phyloP scores from a whole-genome alignment of 2,329 filamentous ascomycete genomes.

The Fonsecaea pedrosoi region DNA sequence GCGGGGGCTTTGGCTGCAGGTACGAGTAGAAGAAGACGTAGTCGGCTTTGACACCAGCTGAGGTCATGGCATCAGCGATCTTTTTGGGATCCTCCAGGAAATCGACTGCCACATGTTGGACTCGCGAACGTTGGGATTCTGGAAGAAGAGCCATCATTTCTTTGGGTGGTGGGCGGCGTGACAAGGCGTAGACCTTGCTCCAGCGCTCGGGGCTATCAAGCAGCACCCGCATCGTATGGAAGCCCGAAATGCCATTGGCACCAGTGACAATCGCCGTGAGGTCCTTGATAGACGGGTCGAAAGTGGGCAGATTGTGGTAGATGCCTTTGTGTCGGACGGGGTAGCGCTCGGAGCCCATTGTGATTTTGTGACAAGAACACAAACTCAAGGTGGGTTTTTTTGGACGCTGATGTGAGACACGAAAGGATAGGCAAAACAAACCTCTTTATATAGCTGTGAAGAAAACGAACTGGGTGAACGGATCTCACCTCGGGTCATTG shows the following conservation, averaged over 20 bases:
- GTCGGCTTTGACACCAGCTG: slow-evolving; percentile 41
- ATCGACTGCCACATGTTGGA: slow-evolving; percentile 52
- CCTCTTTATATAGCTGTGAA: background rate
- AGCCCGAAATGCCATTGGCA: slow-evolving; percentile 62
- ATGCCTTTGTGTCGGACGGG: slow-evolving; percentile 49
- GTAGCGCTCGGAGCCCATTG: slow-evolving; percentile 40
- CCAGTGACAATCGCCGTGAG: slow-evolving; percentile 62
- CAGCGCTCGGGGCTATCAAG: slow-evolving; percentile 54
- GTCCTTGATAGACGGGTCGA: slow-evolving; percentile 50
- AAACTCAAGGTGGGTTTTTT: background rate
- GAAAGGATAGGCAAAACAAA: background rate
- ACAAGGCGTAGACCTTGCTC: slow-evolving; percentile 60
- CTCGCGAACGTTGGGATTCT: slow-evolving; percentile 47
- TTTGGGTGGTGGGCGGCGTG: slow-evolving; percentile 52
- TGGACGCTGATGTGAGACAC: background rate
- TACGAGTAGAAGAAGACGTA: slow-evolving; percentile 64
- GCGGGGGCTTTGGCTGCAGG: slow-evolving; percentile 58
- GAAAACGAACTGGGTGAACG: slow-evolving; percentile 4
- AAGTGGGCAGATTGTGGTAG: slow-evolving; percentile 59
- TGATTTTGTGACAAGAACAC: slow-evolving; percentile 5
- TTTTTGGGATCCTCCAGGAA: slow-evolving; percentile 44
- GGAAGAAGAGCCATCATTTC: slow-evolving; percentile 44
- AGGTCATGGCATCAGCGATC: slow-evolving; percentile 40
- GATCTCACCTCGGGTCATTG: slow-evolving; percentile 8
- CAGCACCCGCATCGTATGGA: slow-evolving; percentile 59